Evolutionary conservation across 306 rosid genomes (phyloP), one percentile per base, ranked within the genome.

Genomic region (Hippophae gyantsensis): DNA sequence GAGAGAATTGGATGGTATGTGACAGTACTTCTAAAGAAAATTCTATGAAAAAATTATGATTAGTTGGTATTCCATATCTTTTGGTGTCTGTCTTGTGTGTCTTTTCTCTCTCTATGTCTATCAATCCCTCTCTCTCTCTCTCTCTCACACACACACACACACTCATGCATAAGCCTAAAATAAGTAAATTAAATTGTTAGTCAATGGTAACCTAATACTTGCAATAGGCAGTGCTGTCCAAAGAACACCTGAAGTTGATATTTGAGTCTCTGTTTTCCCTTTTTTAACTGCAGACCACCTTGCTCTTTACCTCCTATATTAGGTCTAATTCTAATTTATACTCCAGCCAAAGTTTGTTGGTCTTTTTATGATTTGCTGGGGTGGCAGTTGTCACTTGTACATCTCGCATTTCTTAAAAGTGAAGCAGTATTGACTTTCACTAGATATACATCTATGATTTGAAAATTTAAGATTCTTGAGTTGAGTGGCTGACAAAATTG

Each of bases 1-100:
- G 75, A 54, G 84, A 82, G 64, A 76, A 70, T 61, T 93, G 93
- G 93, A 85, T 80, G 85, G 99, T 89, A 74, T 77, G 81, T 43
- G 25, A 41, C 59, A 44, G 45, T 57, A 43, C 58, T 65, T 74
- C 68, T 60, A 25, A 18, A 43, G 53, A 70, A 58, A 13, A 63
- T 53, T 9, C 55, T 56, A 32, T 58, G 44, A 46, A 52, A 11
- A 68, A 13, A 25, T 41, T 49, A 13, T 61, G 64, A 64, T 65
- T 5, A 52, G 26, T 40, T 42, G 63, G 56, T 45, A 51, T 53
- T 68, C 51, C 47, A 6, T 57, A 25, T 61, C 40, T 26, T 38
- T 44, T 58, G 26, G n/a, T 8, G 9, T 49, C 13, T 1, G 6
- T 49, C 26, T 49, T 5, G 6, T 13, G 53, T 49, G 5, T 49